Evolutionary conservation across 179 eudicot species (phyloP), one percentile per base, ranked within the genome.

Genomic region (Beta macrorhiza): DNA sequence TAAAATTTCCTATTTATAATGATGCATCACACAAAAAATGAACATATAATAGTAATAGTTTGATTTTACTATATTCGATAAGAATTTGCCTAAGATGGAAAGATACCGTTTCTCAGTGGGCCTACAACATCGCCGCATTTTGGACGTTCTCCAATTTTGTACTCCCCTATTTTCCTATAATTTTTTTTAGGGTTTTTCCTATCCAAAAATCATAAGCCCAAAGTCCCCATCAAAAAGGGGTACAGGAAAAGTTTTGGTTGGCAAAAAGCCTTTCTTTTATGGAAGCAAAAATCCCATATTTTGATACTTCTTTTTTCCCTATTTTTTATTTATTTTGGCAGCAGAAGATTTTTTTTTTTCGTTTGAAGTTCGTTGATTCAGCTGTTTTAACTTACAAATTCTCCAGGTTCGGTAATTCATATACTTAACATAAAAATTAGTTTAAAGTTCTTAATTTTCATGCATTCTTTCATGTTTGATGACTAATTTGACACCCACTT

Each of bases 141-240:
- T 55, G 79, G 83, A 29, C 53, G 44, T 51, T 64, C 16, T 44
- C 15, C 42, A 42, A 37, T 65, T 16, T 76, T 13, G 37, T 42
- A 11, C 25, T 57, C 69, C 51, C 59, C 51, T 55, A 56, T 42
- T 68, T 42, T 4, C 14, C 20, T 8, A 55, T 67, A 15, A 29
- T 5, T 29, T 59, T 62, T 64, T 65, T 81, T 65, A 55, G 73
- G 80, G 80, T 67, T 80, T 44, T 81, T 75, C 68, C 58, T 76
- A 81, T 81, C 83, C 83, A 70, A 42, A 76, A 68, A 51, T 7
- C 72, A 20, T 12, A 12, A 76, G 63, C 56, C 10, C 76, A n/a
- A 70, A 69, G 84, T 82, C 84, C 32, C 76, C 72, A 59, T 82
- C 77, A 77, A 82, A 59, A 75, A 75, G 55, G 59, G 42, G 22